Evolutionary conservation across 140 eudicot species (phyloP).

Genomic region (Oenanthe javanica): DNA sequence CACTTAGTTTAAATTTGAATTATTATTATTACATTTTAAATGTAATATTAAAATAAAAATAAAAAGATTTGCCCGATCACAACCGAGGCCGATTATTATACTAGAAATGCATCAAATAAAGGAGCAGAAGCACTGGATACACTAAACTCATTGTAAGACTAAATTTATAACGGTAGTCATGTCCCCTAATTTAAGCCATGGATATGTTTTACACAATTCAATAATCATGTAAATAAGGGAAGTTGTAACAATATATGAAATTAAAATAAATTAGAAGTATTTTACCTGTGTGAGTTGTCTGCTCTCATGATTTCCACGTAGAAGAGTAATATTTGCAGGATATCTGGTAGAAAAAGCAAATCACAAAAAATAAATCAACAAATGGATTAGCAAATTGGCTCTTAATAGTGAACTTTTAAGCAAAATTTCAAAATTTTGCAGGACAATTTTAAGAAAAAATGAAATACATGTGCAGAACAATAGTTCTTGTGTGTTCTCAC

Average conservation of each 20-base stretch:
- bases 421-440: neutral
- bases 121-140: neutral
- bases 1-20: too few species aligned
- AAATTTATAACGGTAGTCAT: neutral
- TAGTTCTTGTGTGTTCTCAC: too few species aligned
- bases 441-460: neutral
- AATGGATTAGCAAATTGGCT: neutral
- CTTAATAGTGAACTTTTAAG: neutral
- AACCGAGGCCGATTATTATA: too few species aligned
- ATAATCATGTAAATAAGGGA: neutral
- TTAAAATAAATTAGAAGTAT: too few species aligned
- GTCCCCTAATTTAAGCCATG: neutral
- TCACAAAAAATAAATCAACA: neutral
- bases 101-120: neutral
- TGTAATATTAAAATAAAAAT: too few species aligned
- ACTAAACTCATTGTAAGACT: neutral
- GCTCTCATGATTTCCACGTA: constrained; percentile 98
- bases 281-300: constrained; percentile 93
- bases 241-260: neutral
- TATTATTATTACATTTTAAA: too few species aligned
- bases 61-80: too few species aligned
- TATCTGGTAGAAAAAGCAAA: constrained; percentile 42
- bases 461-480: neutral
- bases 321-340: constrained; percentile 92
- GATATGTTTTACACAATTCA: neutral